Percentiles rank a stretch among this genome's conserved stretches.
phyloP scores from a whole-genome alignment of 768 basidiomycete genomes.

The Podaxis rugospora region DNA sequence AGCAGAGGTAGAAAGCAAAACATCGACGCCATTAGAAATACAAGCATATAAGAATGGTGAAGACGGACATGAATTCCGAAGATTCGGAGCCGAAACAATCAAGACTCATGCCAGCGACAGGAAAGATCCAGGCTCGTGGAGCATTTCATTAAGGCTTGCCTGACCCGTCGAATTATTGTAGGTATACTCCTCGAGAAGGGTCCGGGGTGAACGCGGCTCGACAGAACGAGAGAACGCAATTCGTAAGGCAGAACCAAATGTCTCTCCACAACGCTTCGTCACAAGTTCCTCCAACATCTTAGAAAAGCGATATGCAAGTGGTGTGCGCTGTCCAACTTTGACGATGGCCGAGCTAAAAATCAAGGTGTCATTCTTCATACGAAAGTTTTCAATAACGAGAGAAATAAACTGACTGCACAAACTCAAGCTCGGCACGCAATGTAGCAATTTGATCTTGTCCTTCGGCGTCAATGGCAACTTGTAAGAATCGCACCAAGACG shows the following conservation, averaged over 20 bases:
- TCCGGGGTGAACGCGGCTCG: constrained; percentile 25
- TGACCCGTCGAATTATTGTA: constrained; percentile 18
- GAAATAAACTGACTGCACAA: constrained; percentile 49
- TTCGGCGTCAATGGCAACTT: constrained; percentile 55
- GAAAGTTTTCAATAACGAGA: neutral
- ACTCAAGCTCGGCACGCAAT: constrained; percentile 59
- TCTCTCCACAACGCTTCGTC: constrained; percentile 31
- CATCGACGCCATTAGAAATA: neutral
- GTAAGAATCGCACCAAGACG: constrained; percentile 62
- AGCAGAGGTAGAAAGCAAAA: neutral
- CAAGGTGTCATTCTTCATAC: neutral
- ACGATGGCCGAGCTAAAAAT: constrained; percentile 47
- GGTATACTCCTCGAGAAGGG: constrained; percentile 27
- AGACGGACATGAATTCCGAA: constrained; percentile 6
- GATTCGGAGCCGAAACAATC: constrained; percentile 7
- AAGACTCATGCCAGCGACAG: constrained; percentile 23
- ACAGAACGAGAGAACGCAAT: constrained; percentile 31
- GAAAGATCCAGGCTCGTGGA: constrained; percentile 33
- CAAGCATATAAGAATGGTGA: neutral
- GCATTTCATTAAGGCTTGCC: constrained; percentile 26
- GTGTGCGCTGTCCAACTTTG: constrained; percentile 63
- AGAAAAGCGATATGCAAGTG: constrained; percentile 57
- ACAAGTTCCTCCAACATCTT: constrained; percentile 53
- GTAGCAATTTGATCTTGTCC: constrained; percentile 54
- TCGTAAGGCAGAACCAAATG: constrained; percentile 22